Conservation (phyloP, 108 stramenopile species). For the Discostella stelligeroides region DNA sequence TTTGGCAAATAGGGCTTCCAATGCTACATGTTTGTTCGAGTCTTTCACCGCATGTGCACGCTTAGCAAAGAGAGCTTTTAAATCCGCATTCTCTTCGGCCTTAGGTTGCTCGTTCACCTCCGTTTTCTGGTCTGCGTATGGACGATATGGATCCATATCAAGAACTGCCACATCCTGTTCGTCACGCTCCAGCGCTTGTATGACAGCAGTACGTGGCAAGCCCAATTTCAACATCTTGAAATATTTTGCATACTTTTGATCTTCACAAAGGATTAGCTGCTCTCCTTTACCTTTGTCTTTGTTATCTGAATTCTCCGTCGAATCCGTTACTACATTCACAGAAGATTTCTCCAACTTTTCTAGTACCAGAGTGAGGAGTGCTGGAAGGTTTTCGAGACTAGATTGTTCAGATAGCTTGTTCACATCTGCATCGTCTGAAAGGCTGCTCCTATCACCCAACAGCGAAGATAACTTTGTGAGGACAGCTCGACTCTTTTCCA, state of each 20-base stretch:
- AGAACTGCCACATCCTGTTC: constrained; percentile 61
- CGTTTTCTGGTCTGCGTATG: constrained; percentile 25
- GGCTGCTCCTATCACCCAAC: constrained; percentile 25
- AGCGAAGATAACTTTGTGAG: constrained; percentile 38
- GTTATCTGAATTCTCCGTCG: constrained; percentile 1
- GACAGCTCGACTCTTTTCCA: constrained; percentile 24
- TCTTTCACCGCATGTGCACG: constrained; percentile 15
- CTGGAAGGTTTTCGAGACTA: constrained; percentile 28
- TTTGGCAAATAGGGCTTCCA: constrained; percentile 33
- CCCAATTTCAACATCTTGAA: constrained; percentile 80
- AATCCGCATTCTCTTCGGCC: constrained; percentile 3
- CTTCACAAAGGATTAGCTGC: constrained; percentile 51
- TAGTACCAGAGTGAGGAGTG: constrained; percentile 39
- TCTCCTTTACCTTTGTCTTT: constrained; percentile 22
- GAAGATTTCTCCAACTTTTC: constrained; percentile 25
- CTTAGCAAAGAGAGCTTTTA: constrained; percentile 18
- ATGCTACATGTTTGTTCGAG: constrained; percentile 10
- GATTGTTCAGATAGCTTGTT: constrained; percentile 7
- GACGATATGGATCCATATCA: constrained; percentile 60
- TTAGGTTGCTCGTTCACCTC: constrained; percentile 7
- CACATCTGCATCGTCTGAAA: constrained; percentile 4
- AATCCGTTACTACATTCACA: constrained; percentile 4
- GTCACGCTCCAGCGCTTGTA: constrained; percentile 71
- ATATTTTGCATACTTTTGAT: constrained; percentile 80
- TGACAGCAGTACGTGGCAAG: constrained; percentile 64